A percentile compares a stretch with the other conserved stretches of the same genome.
Conservation (phyloP, 2,329 filamentous ascomycete genomes). For the Trematosphaeria pertusa region DNA sequence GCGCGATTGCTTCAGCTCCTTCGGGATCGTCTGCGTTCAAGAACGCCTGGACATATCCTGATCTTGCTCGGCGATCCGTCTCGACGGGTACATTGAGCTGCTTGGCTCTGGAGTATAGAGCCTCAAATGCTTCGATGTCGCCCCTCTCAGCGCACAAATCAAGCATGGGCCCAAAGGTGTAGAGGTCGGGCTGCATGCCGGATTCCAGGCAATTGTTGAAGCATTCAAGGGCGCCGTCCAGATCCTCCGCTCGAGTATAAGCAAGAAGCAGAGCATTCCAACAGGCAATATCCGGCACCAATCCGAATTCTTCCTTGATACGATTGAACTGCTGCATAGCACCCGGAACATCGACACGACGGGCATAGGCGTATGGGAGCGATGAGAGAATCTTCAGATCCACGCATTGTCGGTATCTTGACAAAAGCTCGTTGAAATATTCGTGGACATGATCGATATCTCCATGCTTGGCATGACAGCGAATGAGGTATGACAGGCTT, state of each 20-base stretch:
- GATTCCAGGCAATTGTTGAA: conserved; percentile 67
- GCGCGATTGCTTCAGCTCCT: conserved; percentile 59
- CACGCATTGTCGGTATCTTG: conserved; percentile 12
- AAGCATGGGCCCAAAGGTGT: conserved; percentile 78
- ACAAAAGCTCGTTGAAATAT: conserved; percentile 38
- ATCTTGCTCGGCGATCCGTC: conserved; percentile 29
- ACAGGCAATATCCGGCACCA: conserved; percentile 64
- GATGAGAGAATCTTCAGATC: conserved; percentile 24
- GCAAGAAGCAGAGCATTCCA: conserved; percentile 83
- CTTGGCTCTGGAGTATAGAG: conserved; percentile 70
- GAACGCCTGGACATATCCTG: conserved; percentile 68
- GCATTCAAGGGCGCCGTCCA: conserved; percentile 67
- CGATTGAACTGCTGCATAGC: conserved; percentile 68
- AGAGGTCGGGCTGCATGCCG: conserved; percentile 62
- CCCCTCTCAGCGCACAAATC: conserved; percentile 73
- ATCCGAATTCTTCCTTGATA: conserved; percentile 63
- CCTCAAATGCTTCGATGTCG: conserved; percentile 72
- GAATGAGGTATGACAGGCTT: conserved; percentile 29
- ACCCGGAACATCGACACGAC: conserved; percentile 67
- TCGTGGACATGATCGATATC: conserved; percentile 39
- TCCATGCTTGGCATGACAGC: conserved; percentile 44
- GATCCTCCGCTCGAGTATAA: conserved; percentile 70
- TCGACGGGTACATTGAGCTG: conserved; percentile 41
- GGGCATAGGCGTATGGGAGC: conserved; percentile 74
- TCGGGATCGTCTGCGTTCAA: conserved; percentile 55